These are phyloP conservation scores for Botrytis porri DNA, from an alignment of 2,329 filamentous ascomycete species.

Conservation along the genomic window DNA sequence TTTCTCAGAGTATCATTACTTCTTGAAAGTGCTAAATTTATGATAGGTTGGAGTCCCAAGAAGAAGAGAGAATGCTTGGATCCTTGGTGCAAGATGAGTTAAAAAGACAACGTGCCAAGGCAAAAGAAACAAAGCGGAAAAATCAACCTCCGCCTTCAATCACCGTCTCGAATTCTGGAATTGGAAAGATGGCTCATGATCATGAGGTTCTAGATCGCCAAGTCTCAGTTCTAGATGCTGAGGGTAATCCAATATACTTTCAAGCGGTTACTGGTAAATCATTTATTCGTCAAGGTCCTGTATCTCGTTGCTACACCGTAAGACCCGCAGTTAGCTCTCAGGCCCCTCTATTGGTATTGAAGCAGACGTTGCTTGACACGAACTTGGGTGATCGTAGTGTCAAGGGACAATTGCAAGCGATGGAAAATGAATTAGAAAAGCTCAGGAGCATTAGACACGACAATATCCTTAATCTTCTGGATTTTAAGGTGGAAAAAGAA, in stretches of 20 bases:
- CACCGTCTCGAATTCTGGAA: slow-evolving; percentile 29
- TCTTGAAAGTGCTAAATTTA: background rate
- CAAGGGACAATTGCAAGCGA: slow-evolving; percentile 70
- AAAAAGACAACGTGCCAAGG: slow-evolving; percentile 61
- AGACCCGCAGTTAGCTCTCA: slow-evolving; percentile 58
- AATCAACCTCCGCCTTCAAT: slow-evolving; percentile 43
- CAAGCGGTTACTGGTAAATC: slow-evolving; percentile 68
- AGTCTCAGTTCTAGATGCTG: slow-evolving; percentile 60
- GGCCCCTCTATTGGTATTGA: slow-evolving; percentile 65
- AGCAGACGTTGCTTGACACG: slow-evolving; percentile 62
- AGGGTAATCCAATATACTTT: slow-evolving; percentile 65
- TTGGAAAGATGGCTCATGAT: slow-evolving; percentile 34
- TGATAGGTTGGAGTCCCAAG: slow-evolving; percentile 13
- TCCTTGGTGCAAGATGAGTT: slow-evolving; percentile 72
- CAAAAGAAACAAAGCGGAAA: slow-evolving; percentile 62
- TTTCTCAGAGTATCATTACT: background rate
- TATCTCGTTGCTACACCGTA: slow-evolving; percentile 69
- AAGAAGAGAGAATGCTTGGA: slow-evolving; percentile 57
- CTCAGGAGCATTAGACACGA: slow-evolving; percentile 73
- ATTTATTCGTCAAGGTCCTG: slow-evolving; percentile 60
- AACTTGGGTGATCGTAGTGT: slow-evolving; percentile 56
- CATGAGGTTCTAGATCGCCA: slow-evolving; percentile 55
- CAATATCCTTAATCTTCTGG: slow-evolving; percentile 75
- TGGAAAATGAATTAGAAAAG: slow-evolving; percentile 74
- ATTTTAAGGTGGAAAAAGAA: slow-evolving; percentile 74